A percentile compares a stretch with the other conserved stretches of the same genome.
phyloP scores from a whole-genome alignment of 1,284 basidiomycete species.

The Trametes hirsuta region DNA sequence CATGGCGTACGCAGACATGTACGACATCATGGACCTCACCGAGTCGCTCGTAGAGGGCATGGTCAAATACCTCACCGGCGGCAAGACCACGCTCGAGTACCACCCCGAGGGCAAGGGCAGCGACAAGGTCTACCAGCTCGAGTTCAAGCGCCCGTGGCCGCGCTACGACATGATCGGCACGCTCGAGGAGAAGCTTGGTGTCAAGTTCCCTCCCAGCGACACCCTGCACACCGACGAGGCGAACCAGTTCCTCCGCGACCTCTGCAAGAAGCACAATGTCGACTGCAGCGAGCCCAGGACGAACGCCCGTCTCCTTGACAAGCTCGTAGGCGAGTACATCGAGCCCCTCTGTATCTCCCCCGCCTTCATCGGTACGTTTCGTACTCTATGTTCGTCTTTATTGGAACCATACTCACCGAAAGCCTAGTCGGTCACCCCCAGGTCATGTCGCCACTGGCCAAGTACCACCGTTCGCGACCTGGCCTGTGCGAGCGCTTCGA shows the following conservation, averaged over 20 bases:
- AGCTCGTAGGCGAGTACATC: conserved; percentile 98
- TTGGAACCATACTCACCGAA: background rate
- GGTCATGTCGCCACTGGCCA: conserved; percentile 99
- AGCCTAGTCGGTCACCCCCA: conserved; percentile 90
- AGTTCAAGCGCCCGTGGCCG: conserved; percentile 98
- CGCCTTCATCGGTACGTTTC: conserved; percentile 82
- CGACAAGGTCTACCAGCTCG: conserved; percentile 77
- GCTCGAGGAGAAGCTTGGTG: conserved; percentile 90
- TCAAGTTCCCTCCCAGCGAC: conserved; percentile 94
- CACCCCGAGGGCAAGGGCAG: conserved; percentile 92
- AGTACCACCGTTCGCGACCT: conserved; percentile 91
- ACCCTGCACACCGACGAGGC: conserved; percentile 88
- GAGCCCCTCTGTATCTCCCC: conserved; percentile 97
- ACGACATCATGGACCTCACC: conserved; percentile 98
- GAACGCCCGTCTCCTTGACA: conserved; percentile 95
- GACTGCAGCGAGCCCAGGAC: conserved; percentile 96
- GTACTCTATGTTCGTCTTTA: background rate
- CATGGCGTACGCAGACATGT: conserved; percentile 99
- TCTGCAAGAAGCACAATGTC: conserved; percentile 95
- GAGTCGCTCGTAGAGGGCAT: conserved; percentile 91
- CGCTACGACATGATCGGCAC: conserved; percentile 98
- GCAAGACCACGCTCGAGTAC: conserved; percentile 83
- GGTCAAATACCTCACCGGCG: conserved; percentile 87
- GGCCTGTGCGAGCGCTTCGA: conserved; percentile 99
- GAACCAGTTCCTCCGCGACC: conserved; percentile 86